Percentiles rank a stretch among this genome's conserved stretches.
phyloP scores from a whole-genome alignment of 1,139 yeast genomes.

The Pichia sp. region DNA sequence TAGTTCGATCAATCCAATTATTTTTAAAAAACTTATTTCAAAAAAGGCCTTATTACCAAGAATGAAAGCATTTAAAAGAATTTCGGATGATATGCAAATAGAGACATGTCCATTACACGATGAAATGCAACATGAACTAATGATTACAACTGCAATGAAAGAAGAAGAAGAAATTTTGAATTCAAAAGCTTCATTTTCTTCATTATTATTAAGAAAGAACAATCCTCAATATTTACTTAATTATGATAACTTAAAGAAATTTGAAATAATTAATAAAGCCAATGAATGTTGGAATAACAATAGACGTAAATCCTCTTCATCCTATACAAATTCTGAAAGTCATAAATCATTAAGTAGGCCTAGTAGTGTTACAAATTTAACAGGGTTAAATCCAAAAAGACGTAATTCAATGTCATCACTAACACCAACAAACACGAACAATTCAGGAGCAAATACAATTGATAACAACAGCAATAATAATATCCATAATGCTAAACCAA shows the following conservation, averaged over 20 bases:
- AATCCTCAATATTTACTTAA: slow-evolving; percentile 9
- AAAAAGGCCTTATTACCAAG: slow-evolving; percentile 26
- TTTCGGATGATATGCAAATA: slow-evolving; percentile 27
- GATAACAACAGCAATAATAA: not conserved
- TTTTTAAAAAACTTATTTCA: slow-evolving; percentile 24
- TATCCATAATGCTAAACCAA: not conserved
- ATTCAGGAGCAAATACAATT: not conserved
- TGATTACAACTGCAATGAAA: slow-evolving; percentile 27
- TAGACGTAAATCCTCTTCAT: slow-evolving; percentile 15
- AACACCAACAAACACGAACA: slow-evolving; percentile 7
- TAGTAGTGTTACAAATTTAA: slow-evolving; percentile 7
- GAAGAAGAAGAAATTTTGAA: slow-evolving; percentile 22
- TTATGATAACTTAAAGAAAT: slow-evolving; percentile 25
- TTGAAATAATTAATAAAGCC: slow-evolving; percentile 29
- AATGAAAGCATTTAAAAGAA: slow-evolving; percentile 29
- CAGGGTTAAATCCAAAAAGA: not conserved
- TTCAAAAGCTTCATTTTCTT: slow-evolving; percentile 1
- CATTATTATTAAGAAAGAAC: slow-evolving; percentile 7
- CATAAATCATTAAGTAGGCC: slow-evolving; percentile 8
- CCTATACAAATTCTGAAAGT: slow-evolving; percentile 12
- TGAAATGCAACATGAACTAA: slow-evolving; percentile 30
- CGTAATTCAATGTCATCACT: slow-evolving; percentile 2
- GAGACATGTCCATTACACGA: slow-evolving; percentile 30
- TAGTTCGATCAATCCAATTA: slow-evolving; percentile 15
- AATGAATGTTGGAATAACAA: slow-evolving; percentile 30